Evolutionary conservation across 176 grass and related monocot genomes (phyloP).

Genomic region (Zea mays): Zm-B73-REFERENCE-NAM-5.0 NC_050098.1:9388001-9388500

Average conservation of each 20-base stretch:
- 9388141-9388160: not conserved
- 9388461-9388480: not conserved
- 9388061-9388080: slow-evolving; percentile 25
- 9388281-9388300: not conserved
- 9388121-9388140: not conserved
- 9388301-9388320: not conserved
- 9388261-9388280: not conserved
- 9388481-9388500: not conserved
- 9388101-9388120: not conserved
- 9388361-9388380: not conserved
- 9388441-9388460: not conserved
- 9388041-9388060: slow-evolving; percentile 19
- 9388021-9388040: slow-evolving; percentile 19
- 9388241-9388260: not conserved
- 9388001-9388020: slow-evolving; percentile 30
- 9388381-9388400: slow-evolving; percentile 18
- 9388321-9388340: not conserved
- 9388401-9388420: not conserved
- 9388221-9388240: not conserved
- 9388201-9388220: not conserved
- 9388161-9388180: not conserved
- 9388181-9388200: not conserved
- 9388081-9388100: not conserved
- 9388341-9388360: not conserved
- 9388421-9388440: not conserved